Evolutionary conservation across 1,284 basidiomycete genomes (phyloP).

Genomic region (Trichosporon sp.): DNA sequence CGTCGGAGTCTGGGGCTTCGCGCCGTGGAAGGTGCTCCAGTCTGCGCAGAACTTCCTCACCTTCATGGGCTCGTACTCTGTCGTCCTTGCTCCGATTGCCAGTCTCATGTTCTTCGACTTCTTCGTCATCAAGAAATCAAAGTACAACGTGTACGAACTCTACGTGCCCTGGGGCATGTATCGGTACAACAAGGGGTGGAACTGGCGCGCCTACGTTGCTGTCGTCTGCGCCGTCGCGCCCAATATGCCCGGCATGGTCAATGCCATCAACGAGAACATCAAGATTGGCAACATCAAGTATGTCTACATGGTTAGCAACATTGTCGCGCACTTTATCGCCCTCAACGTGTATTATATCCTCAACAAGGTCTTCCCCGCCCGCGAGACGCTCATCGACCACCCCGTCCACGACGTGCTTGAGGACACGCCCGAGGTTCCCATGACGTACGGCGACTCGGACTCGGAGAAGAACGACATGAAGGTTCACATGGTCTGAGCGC

Average conservation of each 20-base stretch:
- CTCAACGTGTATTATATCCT: slow-evolving; percentile 8
- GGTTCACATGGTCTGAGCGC: neutral
- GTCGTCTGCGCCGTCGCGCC: slow-evolving; percentile 35
- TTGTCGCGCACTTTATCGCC: slow-evolving; percentile 11
- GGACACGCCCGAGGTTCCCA: neutral
- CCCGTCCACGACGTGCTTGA: slow-evolving; percentile 13
- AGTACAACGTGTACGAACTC: slow-evolving; percentile 40
- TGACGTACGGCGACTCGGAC: neutral
- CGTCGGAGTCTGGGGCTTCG: slow-evolving; percentile 60
- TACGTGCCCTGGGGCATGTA: slow-evolving; percentile 47
- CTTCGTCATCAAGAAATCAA: slow-evolving; percentile 31
- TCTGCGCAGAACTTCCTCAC: slow-evolving; percentile 41
- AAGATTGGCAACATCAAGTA: slow-evolving; percentile 39
- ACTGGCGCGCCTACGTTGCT: slow-evolving; percentile 40
- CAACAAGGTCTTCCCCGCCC: slow-evolving; percentile 14
- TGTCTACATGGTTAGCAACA: slow-evolving; percentile 26
- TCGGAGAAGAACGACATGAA: slow-evolving; percentile 1
- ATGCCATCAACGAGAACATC: slow-evolving; percentile 34
- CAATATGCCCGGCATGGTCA: slow-evolving; percentile 41
- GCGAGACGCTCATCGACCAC: slow-evolving; percentile 3
- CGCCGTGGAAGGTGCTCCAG: slow-evolving; percentile 42
- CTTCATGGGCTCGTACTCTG: slow-evolving; percentile 44
- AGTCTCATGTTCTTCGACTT: slow-evolving; percentile 44
- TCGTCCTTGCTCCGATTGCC: slow-evolving; percentile 41
- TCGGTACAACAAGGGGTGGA: slow-evolving; percentile 34